A percentile compares a stretch with the other conserved stretches of the same genome.
These are phyloP conservation scores for Metarhizium rileyi DNA, from an alignment of 2,329 filamentous ascomycete species.

Conservation along the genomic window DNA sequence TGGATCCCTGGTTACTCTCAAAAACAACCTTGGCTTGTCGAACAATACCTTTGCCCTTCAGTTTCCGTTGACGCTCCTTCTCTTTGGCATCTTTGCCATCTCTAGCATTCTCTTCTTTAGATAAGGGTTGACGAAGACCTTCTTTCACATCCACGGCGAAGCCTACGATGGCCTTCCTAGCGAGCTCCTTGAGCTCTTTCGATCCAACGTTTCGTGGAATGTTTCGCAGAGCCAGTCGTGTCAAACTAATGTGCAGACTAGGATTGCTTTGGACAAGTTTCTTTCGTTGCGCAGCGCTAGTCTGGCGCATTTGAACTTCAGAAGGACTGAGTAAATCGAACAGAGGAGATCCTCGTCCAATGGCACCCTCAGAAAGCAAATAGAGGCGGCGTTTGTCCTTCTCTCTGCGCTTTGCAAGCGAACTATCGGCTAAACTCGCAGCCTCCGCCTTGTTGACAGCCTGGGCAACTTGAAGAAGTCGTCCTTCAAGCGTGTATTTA, in stretches of 20 bases:
- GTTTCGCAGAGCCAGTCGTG: conserved; percentile 84
- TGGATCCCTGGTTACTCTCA: conserved; percentile 76
- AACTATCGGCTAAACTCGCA: conserved; percentile 60
- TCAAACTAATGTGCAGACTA: conserved; percentile 77
- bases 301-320: conserved; percentile 80
- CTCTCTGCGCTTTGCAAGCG: conserved; percentile 52
- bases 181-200: conserved; percentile 85
- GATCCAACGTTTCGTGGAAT: conserved; percentile 73
- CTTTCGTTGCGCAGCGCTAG: conserved; percentile 78
- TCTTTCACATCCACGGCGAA: conserved; percentile 85
- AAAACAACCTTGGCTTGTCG: conserved; percentile 93
- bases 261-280: conserved; percentile 87
- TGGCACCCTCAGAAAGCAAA: conserved; percentile 76
- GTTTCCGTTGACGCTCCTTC: conserved; percentile 69
- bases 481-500: conserved; percentile 81
- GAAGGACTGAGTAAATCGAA: conserved; percentile 66
- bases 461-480: conserved; percentile 72
- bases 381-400: conserved; percentile 88
- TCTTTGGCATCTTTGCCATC: conserved; percentile 72
- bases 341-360: conserved; percentile 66
- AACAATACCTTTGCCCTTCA: conserved; percentile 77
- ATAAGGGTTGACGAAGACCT: conserved; percentile 65
- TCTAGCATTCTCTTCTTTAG: conserved; percentile 78
- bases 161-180: conserved; percentile 83
- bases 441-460: conserved; percentile 82